Base-by-base conservation (phyloP, 129 eudicot species). In the Dittrichia graveolens region DNA sequence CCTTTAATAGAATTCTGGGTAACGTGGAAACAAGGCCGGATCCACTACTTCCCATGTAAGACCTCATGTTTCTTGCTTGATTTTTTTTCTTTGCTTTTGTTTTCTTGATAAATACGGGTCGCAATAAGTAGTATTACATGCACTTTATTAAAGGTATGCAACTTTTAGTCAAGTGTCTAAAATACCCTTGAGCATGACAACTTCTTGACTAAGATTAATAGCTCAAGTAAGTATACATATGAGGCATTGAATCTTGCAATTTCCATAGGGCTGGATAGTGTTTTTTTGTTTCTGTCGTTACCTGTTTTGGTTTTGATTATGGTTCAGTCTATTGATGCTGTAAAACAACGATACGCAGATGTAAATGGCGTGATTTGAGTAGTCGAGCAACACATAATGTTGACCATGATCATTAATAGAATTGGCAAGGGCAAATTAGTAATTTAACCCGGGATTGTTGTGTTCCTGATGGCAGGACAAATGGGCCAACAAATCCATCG, bases 1-100 rank as follows among this genome's bases (percentile, higher is more conserved):
- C 47, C 47, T 62, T 6, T 61, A 3, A 38, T 57, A 93, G 95
- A 58, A 62, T 93, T 76, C 65, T 93, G 75, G 61, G 39, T 73
- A 57, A 72, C 58, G 74, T 85, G 69, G 92, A 84, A 79, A 58
- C 96, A 74, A 88, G 75, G 78, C 96, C 98, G 4, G 98, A 94
- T 81, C 97, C 98, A 7, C 79, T 94, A 37, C 89, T 94, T 68
- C 91, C 89, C 43, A 59, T 44, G 98, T 93, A 93, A 85, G 75
- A 48, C 52, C 50, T 55, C 75, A 55, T 57, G 35, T 45, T 78
- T 75, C 35, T 65, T 58, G 69, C 65, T 39, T 34, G 2, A 5
- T 35, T 24, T 24, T 24, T 24, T 24, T 24, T 0, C 31, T 24
- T 24, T 24, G 31, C 31, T 24, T 24, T 24, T 24, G 1, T 24